Evolutionary conservation across 148 eudicot species (phyloP).

Genomic region (Dianthus caryophyllus): DNA sequence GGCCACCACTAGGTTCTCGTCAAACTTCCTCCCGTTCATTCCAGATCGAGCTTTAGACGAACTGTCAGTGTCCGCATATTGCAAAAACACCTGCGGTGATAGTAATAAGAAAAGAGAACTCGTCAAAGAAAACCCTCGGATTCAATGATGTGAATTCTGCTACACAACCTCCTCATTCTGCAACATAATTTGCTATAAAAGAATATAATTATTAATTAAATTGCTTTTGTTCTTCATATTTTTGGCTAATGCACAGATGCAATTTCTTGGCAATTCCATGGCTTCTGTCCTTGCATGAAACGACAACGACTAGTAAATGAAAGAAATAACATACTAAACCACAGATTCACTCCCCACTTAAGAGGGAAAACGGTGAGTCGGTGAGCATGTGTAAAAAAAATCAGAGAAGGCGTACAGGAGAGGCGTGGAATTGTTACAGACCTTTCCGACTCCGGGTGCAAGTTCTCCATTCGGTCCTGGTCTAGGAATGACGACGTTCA

Average conservation of each 20-base stretch:
- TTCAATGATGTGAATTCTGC: not conserved
- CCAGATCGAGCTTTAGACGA: conserved; percentile 67
- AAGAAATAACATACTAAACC: not conserved
- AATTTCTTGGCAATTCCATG: too few relatives aligned
- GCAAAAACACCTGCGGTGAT: conserved; percentile 75
- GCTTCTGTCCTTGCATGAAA: not conserved
- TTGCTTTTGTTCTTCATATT: too few relatives aligned
- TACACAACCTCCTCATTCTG: not conserved
- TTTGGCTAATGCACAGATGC: too few relatives aligned
- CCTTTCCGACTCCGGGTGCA: conserved; percentile 91
- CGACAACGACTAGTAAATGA: not conserved
- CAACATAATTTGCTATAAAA: not conserved
- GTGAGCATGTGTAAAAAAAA: not conserved
- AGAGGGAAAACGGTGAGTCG: not conserved
- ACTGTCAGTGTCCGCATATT: conserved; percentile 69
- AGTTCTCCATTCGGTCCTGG: conserved; percentile 71
- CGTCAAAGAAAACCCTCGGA: too few relatives aligned
- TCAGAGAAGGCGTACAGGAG: not conserved
- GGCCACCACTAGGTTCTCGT: conserved; percentile 77
- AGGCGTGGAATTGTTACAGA: conserved; percentile 22
- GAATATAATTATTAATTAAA: not conserved
- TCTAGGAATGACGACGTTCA: conserved; percentile 75
- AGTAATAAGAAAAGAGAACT: not conserved
- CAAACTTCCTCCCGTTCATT: conserved; percentile 79
- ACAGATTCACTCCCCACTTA: not conserved